Conservation (phyloP, 352 stramenopile genomes). For the Globisporangium mamillatum region DNA sequence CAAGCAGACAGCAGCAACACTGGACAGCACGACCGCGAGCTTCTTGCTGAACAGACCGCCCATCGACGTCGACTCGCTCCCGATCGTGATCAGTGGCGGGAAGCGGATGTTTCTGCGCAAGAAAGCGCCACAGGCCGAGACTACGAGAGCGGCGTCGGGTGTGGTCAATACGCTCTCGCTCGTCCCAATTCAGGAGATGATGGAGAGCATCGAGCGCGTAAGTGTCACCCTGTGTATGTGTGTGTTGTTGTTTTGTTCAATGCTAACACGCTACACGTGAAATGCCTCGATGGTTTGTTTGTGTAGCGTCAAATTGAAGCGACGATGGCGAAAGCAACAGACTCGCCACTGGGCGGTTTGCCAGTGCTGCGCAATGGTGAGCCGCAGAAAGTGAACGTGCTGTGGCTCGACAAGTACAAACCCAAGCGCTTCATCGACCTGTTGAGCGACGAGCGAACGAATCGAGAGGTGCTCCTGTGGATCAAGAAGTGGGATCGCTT, state of each 20-base stretch:
- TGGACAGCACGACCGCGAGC: conserved; percentile 33
- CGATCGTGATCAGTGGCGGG: conserved; percentile 50
- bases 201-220: conserved; percentile 58
- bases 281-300: background rate
- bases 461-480: conserved; percentile 94
- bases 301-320: conserved; percentile 68
- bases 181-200: conserved; percentile 49
- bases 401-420: conserved; percentile 98
- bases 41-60: conserved; percentile 64
- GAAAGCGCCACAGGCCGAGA: conserved; percentile 23
- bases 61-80: conserved; percentile 57
- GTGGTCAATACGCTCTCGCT: conserved; percentile 28
- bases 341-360: conserved; percentile 6
- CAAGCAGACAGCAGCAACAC: conserved; percentile 27
- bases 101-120: conserved; percentile 68
- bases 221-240: background rate
- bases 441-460: conserved; percentile 95
- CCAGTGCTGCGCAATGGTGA: background rate
- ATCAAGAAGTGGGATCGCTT: conserved; percentile 95
- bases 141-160: conserved; percentile 16
- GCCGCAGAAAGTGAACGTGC: conserved; percentile 25
- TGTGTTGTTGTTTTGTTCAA: background rate
- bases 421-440: conserved; percentile 93
- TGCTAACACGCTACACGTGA: background rate
- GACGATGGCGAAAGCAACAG: conserved; percentile 30